A percentile compares a stretch with the other conserved stretches of the same genome.
phyloP scores from a whole-genome alignment of 495 filamentous ascomycete genomes.

The Neurospora pannonica region DNA sequence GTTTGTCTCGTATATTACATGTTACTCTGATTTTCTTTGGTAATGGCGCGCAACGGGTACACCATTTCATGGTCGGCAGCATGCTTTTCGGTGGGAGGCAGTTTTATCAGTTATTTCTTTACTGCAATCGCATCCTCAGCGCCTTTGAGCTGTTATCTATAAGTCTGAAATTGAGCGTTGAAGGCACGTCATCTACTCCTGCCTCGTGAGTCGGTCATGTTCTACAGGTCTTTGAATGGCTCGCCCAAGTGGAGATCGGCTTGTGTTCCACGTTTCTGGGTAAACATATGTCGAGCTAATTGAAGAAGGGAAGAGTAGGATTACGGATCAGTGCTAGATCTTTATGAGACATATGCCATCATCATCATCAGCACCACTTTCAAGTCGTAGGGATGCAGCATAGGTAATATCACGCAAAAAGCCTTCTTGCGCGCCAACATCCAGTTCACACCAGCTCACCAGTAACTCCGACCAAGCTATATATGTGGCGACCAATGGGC shows the following conservation, averaged over 20 bases:
- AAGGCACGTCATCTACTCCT: not conserved
- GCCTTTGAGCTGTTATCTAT: not conserved
- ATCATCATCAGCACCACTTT: not conserved
- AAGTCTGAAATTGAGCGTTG: not conserved
- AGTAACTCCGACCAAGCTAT: not conserved
- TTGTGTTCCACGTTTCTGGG: not conserved
- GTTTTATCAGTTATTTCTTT: not conserved
- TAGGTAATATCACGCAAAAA: not conserved
- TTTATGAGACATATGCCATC: not conserved
- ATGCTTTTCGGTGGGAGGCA: not conserved
- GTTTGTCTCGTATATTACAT: not conserved
- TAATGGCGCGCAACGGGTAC: not conserved
- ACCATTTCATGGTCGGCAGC: not conserved
- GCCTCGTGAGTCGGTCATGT: not conserved
- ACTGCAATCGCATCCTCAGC: not conserved
- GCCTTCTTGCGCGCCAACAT: not conserved
- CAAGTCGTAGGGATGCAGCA: not conserved
- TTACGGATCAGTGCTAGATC: not conserved
- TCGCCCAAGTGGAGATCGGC: not conserved
- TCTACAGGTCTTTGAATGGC: not conserved
- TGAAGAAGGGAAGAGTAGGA: not conserved
- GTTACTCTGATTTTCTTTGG: not conserved
- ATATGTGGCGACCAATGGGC: not conserved
- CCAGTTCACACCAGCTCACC: not conserved
- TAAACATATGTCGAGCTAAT: not conserved